These are phyloP conservation scores for Blastobotrys terrestris DNA, from an alignment of 805 yeast species.

Conservation along the genomic window DNA sequence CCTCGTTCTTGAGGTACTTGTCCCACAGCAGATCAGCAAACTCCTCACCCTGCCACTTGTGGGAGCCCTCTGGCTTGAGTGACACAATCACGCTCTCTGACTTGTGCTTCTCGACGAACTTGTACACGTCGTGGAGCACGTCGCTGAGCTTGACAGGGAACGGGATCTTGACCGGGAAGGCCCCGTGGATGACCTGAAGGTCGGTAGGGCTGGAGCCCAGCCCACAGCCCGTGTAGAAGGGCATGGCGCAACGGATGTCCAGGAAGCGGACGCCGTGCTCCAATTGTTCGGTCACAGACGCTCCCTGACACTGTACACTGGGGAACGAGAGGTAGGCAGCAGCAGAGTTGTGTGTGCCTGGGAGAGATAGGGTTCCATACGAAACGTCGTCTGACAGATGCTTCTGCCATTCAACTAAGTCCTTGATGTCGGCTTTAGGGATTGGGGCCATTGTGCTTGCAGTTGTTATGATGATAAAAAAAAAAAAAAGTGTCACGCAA, in stretches of 20 bases:
- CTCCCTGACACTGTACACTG: conserved; percentile 71
- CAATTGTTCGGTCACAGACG: conserved; percentile 53
- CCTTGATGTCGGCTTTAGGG: conserved; percentile 7
- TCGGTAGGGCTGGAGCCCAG: conserved; percentile 34
- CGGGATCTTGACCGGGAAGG: conserved; percentile 62
- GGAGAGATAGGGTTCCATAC: conserved; percentile 53
- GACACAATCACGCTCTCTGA: conserved; percentile 63
- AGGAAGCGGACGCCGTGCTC: conserved; percentile 69
- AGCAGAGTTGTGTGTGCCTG: conserved; percentile 84
- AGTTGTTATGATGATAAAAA: not conserved
- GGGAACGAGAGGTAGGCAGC: conserved; percentile 68
- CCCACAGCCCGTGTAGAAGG: conserved; percentile 46
- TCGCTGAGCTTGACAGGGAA: conserved; percentile 47
- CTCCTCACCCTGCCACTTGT: conserved; percentile 59
- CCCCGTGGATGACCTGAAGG: conserved; percentile 66
- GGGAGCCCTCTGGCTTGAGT: conserved; percentile 67
- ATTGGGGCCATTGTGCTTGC: conserved; percentile 11
- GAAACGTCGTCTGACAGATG: conserved; percentile 45
- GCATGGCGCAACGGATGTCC: conserved; percentile 59
- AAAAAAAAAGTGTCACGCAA: not conserved
- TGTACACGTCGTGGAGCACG: conserved; percentile 53
- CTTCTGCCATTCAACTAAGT: conserved; percentile 43
- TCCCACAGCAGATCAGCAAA: conserved; percentile 59
- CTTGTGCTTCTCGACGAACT: conserved; percentile 45
- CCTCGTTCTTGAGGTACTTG: conserved; percentile 42